Percentiles rank a stretch among this genome's conserved stretches.
Conservation (phyloP, 164 flowering plant genomes). For the Dillenia suffruticosa region DNA sequence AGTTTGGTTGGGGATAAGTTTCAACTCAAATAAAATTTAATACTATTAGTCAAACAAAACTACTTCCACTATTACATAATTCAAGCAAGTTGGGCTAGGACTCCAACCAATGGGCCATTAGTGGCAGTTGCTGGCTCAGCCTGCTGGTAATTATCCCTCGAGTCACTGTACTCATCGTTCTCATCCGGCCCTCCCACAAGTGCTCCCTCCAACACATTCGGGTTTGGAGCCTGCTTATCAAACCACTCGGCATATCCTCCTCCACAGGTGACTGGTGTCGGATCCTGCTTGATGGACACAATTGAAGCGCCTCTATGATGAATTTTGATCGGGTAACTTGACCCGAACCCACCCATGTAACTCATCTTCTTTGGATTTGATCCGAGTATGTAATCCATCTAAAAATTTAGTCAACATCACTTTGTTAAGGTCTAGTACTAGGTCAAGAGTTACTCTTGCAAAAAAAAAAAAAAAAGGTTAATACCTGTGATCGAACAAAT, state of each 20-base stretch:
- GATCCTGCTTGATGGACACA: constrained; percentile 34
- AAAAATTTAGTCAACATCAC: neutral
- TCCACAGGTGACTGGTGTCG: constrained; percentile 34
- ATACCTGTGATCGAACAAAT: constrained; percentile 44
- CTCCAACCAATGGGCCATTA: constrained; percentile 27
- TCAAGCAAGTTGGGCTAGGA: no score
- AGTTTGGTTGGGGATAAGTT: no score
- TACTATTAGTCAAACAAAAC: no score
- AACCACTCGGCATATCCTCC: constrained; percentile 48
- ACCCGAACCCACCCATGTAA: constrained; percentile 68
- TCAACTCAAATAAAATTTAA: no score
- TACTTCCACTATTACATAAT: no score
- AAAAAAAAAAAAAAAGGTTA: neutral
- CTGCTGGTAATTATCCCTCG: constrained; percentile 34
- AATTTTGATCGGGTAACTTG: constrained; percentile 33
- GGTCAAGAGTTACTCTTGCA: neutral
- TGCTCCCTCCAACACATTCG: constrained; percentile 57
- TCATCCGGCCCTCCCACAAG: constrained; percentile 60
- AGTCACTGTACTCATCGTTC: constrained; percentile 35
- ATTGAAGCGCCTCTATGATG: constrained; percentile 78
- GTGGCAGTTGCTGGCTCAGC: constrained; percentile 43
- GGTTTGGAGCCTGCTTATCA: constrained; percentile 34
- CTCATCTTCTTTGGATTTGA: constrained; percentile 44
- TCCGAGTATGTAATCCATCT: constrained; percentile 63
- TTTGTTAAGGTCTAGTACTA: neutral